Conservation (phyloP, 257 asterid genomes). For the Verbena officinalis region DNA sequence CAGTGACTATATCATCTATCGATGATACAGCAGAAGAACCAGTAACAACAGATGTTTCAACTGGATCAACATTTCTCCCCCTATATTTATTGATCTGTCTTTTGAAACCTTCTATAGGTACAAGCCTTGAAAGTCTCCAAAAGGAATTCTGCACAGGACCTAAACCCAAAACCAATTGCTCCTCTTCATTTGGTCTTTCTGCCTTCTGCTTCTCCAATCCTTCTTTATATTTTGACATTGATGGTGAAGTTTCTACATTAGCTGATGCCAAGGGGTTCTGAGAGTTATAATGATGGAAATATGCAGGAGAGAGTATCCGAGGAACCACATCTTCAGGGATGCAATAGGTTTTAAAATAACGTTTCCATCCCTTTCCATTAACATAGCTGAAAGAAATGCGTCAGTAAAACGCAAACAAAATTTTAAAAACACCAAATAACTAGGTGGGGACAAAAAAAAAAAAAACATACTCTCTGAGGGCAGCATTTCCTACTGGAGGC, state of each 20-base stretch:
- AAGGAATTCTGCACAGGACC: conserved; percentile 96
- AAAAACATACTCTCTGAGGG: conserved; percentile 82
- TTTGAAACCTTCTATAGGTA: conserved; percentile 83
- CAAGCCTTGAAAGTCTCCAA: conserved; percentile 98
- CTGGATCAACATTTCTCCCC: conserved; percentile 55
- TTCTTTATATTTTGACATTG: conserved; percentile 48
- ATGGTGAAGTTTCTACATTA: conserved; percentile 48
- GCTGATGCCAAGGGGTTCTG: conserved; percentile 41
- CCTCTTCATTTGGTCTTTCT: conserved; percentile 61
- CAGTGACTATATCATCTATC: conserved; percentile 59
- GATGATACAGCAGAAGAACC: conserved; percentile 65
- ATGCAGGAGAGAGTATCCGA: conserved; percentile 97
- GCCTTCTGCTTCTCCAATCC: conserved; percentile 57
- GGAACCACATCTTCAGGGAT: conserved; percentile 99
- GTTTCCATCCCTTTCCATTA: conserved; percentile 90
- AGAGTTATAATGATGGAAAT: conserved; percentile 93
- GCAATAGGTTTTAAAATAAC: conserved; percentile 87
- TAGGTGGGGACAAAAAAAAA: too few relatives aligned
- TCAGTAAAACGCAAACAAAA: conserved; percentile 19
- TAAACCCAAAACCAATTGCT: conserved; percentile 90
- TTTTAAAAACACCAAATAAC: conserved; percentile 21
- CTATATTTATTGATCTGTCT: conserved; percentile 59
- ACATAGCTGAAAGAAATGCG: conserved; percentile 69
- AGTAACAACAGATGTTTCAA: conserved; percentile 45
- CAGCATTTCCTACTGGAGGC: conserved; percentile 99